Evolutionary conservation across 495 filamentous ascomycete genomes (phyloP).

Genomic region (Hyaloscypha hepaticicola): DNA sequence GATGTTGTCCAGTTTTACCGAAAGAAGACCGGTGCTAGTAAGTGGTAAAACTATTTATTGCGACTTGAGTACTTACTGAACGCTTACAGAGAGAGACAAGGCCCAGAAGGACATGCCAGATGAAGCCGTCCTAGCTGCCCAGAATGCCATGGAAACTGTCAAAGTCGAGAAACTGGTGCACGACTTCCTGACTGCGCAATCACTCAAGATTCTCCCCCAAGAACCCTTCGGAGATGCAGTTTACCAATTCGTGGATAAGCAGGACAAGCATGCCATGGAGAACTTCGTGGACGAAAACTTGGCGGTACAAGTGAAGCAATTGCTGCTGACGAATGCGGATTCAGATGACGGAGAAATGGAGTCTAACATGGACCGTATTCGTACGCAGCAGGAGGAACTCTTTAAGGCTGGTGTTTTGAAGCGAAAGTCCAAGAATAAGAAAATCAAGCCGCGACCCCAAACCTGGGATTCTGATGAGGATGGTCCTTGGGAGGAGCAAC

Average conservation of each 20-base stretch:
- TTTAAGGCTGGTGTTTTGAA: slow-evolving; percentile 68
- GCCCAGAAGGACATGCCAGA: slow-evolving; percentile 53
- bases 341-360: slow-evolving; percentile 60
- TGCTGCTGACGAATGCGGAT: slow-evolving; percentile 67
- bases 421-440: slow-evolving; percentile 55
- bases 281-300: slow-evolving; percentile 83
- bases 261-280: slow-evolving; percentile 92
- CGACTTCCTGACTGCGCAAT: slow-evolving; percentile 80
- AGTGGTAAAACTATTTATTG: slow-evolving; percentile 11
- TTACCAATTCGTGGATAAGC: slow-evolving; percentile 89
- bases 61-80: slow-evolving; percentile 4
- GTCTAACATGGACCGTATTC: slow-evolving; percentile 68
- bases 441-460: slow-evolving; percentile 73
- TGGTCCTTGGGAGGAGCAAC: slow-evolving; percentile 80
- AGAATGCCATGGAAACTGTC: slow-evolving; percentile 63
- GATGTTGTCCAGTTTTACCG: slow-evolving; percentile 93
- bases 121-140: slow-evolving; percentile 56
- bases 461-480: slow-evolving; percentile 85
- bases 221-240: slow-evolving; percentile 93
- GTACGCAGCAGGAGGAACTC: slow-evolving; percentile 65
- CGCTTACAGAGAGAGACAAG: slow-evolving; percentile 21
- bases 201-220: slow-evolving; percentile 84
- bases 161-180: slow-evolving; percentile 85
- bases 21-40: slow-evolving; percentile 60
- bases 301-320: slow-evolving; percentile 68